A percentile compares a stretch with the other conserved stretches of the same genome.
Evolutionary conservation across 2,329 filamentous ascomycete species (phyloP).

Genomic region (Cyclaneusma minus): DNA sequence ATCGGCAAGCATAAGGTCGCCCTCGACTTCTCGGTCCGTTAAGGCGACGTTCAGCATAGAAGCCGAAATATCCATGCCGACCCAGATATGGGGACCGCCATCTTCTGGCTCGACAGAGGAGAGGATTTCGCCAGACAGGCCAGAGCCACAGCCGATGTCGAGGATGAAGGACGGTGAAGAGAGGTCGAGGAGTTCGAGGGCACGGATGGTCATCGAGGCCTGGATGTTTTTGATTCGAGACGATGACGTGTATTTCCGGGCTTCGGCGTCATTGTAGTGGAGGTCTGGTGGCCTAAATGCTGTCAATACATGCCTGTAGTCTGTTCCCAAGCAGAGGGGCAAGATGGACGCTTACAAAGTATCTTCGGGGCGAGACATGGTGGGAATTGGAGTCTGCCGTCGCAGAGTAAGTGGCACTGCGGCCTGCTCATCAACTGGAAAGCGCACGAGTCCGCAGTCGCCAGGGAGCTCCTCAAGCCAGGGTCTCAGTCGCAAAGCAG

Average conservation of each 20-base stretch:
- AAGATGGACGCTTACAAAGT: conserved; percentile 46
- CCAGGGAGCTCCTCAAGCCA: too few relatives aligned
- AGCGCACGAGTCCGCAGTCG: too few relatives aligned
- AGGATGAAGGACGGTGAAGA: conserved; percentile 71
- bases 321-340: conserved; percentile 5
- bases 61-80: conserved; percentile 91
- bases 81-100: conserved; percentile 80
- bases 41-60: conserved; percentile 96
- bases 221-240: conserved; percentile 95
- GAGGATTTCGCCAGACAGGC: conserved; percentile 86
- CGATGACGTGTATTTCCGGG: conserved; percentile 92
- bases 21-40: conserved; percentile 80
- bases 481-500: too few relatives aligned
- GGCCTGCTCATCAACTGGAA: too few relatives aligned
- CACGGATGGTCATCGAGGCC: conserved; percentile 83
- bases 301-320: conserved; percentile 10
- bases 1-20: conserved; percentile 85
- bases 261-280: conserved; percentile 92
- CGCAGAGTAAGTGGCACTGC: too few relatives aligned
- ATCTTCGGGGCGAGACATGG: conserved; percentile 95
- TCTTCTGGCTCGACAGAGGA: conserved; percentile 53
- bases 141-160: conserved; percentile 91
- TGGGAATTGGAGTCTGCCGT: conserved; percentile 21
- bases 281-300: conserved; percentile 68
- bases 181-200: conserved; percentile 80